A percentile compares a stretch with the other conserved stretches of the same genome.
Evolutionary conservation across 257 asterid genomes (phyloP).

Genomic region (Capsicum pubescens): DNA sequence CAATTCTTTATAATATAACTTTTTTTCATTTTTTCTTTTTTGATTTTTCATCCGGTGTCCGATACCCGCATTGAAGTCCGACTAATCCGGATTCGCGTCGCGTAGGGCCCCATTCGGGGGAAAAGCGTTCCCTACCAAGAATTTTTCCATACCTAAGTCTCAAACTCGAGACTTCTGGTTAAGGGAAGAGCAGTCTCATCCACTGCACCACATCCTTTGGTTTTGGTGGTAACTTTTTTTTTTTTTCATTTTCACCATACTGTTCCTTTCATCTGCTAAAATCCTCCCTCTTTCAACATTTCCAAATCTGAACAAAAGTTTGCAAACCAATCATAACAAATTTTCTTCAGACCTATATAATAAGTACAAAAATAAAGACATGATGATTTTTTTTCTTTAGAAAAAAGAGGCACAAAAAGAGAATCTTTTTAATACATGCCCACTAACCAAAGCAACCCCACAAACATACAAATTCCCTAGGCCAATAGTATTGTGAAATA

Average conservation of each 20-base stretch:
- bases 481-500: not conserved
- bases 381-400: not conserved
- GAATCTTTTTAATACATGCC: slow-evolving; percentile 38
- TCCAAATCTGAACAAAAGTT: slow-evolving; percentile 25
- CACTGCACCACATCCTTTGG: too few relatives aligned
- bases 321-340: slow-evolving; percentile 4
- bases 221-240: too few relatives aligned
- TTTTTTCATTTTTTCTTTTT: too few relatives aligned
- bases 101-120: too few relatives aligned
- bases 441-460: slow-evolving; percentile 36
- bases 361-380: slow-evolving; percentile 1
- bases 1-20: not conserved
- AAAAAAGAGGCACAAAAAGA: not conserved
- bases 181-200: too few relatives aligned
- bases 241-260: not conserved
- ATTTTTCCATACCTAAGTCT: too few relatives aligned
- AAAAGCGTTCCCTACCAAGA: too few relatives aligned
- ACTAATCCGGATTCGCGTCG: too few relatives aligned
- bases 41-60: too few relatives aligned
- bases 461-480: not conserved
- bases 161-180: too few relatives aligned
- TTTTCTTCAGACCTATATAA: slow-evolving; percentile 7
- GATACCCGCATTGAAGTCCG: too few relatives aligned
- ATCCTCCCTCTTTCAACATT: not conserved
- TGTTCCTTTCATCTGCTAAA: not conserved